Base-by-base conservation (phyloP, 2,329 filamentous ascomycete species). In the Beauveria brongniartii region DNA sequence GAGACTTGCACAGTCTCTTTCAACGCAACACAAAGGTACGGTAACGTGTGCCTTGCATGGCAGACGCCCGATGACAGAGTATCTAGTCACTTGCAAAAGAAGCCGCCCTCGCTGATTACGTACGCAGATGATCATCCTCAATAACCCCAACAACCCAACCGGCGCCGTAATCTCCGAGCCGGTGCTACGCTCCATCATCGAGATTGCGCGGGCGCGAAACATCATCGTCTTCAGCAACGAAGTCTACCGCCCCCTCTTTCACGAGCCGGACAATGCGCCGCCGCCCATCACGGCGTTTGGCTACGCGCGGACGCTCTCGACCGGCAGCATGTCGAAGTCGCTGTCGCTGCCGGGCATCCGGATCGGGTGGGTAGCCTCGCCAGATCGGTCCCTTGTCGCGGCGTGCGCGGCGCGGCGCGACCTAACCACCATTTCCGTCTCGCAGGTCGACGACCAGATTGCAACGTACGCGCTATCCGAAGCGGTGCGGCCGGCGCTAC, bases 81-180 rank as follows among this genome's bases (percentile, higher is more conserved):
- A 40, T 16, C 10, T 30, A 30, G 22, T n/a, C 20, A 75, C 78
- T 43, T 65, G 9, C 50, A 12, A 6, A 30, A 14, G 22, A 37
- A 10, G 14, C 24, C 5, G 28, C 16, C 41, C 2, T 30, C 0
- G n/a, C 30, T 59, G 22, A 57, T 55, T 24, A 37, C 24, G 37
- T 12, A 40, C 18, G 20, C 43, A 67, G 67, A 78, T 82, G 74
- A 80, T 82, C 56, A 73, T 81, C 10, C 69, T 80, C 69, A 86
- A 88, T 72, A 94, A 92, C 68, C 90, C 91, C 1, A 90, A 92
- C 72, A 95, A 96, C 68, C 91, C 91, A 0, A 92, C 88, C 0
- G 90, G 91, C 6, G 83, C 85, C 10, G 80, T 88, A 3, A 85
- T 91, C 20, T 83, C 86, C 0, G 84, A 80, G 50, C 70, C 79